A percentile compares a stretch with the other conserved stretches of the same genome.
Conservation (phyloP, 1,284 basidiomycete genomes). For the Polyporus tsugae region DNA sequence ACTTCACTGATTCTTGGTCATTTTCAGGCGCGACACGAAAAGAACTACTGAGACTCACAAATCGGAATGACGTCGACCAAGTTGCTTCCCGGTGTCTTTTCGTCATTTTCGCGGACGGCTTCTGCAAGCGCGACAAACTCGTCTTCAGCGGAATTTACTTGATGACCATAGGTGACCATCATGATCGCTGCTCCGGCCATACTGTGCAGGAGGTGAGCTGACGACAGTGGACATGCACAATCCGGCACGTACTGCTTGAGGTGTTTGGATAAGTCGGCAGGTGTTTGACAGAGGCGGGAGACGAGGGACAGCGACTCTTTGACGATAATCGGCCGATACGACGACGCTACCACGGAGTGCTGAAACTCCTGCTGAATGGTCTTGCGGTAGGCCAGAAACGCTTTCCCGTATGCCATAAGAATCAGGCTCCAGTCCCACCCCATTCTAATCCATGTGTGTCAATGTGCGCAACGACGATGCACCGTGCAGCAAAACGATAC, state of each 20-base stretch:
- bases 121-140: conserved; percentile 25
- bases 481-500: conserved; percentile 8
- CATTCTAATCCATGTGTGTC: conserved; percentile 9
- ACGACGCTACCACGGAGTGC: conserved; percentile 15
- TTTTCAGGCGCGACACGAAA: neutral
- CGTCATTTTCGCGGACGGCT: conserved; percentile 20
- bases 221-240: neutral
- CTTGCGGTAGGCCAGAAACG: conserved; percentile 16
- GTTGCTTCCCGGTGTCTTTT: conserved; percentile 23
- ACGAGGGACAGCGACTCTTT: conserved; percentile 12
- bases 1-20: conserved; percentile 21
- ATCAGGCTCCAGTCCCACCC: conserved; percentile 29
- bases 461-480: neutral
- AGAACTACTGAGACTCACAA: conserved; percentile 6
- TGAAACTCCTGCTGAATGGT: conserved; percentile 27
- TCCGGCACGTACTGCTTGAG: conserved; percentile 13
- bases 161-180: conserved; percentile 28
- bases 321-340: conserved; percentile 8
- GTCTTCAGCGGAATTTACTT: conserved; percentile 19
- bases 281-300: neutral
- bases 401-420: conserved; percentile 23
- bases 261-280: conserved; percentile 6
- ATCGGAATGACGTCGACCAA: conserved; percentile 34
- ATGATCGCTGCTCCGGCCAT: conserved; percentile 29
- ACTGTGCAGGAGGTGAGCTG: conserved; percentile 1